Conservation (phyloP, 495 filamentous ascomycete genomes). For the Collariella sp. region DNA sequence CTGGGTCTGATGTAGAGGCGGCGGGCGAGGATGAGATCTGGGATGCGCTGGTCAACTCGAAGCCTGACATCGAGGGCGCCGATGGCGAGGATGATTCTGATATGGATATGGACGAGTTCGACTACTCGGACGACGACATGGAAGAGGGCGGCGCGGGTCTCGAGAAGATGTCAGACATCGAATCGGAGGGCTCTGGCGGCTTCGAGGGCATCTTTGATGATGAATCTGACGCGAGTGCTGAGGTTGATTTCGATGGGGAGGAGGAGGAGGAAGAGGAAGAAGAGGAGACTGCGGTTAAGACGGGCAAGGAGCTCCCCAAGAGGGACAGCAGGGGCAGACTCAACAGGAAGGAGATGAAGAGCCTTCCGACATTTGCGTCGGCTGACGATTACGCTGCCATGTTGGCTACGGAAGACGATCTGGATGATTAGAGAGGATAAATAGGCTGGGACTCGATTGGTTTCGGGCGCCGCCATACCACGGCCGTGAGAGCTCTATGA, state of each 20-base stretch:
- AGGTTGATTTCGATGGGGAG: constrained; percentile 33
- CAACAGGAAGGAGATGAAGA: constrained; percentile 76
- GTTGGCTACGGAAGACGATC: constrained; percentile 60
- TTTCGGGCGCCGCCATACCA: too few relatives aligned
- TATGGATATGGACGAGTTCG: constrained; percentile 45
- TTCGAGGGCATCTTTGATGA: constrained; percentile 35
- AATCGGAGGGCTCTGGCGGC: constrained; percentile 30
- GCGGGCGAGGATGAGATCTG: constrained; percentile 68
- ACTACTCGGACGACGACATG: constrained; percentile 38
- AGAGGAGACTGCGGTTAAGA: constrained; percentile 17
- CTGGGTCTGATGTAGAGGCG: constrained; percentile 45
- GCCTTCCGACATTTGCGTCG: constrained; percentile 84
- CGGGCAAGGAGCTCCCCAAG: constrained; percentile 20
- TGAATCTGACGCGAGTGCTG: constrained; percentile 35
- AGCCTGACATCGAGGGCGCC: constrained; percentile 50
- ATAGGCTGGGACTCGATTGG: too few relatives aligned
- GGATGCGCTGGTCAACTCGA: constrained; percentile 69
- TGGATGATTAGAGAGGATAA: constrained; percentile 17
- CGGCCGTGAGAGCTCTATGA: too few relatives aligned
- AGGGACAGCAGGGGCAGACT: constrained; percentile 42
- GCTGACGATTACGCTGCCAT: constrained; percentile 88
- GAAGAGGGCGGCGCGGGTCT: constrained; percentile 24
- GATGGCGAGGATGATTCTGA: constrained; percentile 42
- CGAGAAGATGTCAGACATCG: constrained; percentile 33
- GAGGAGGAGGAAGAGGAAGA: constrained; percentile 22